Base-by-base conservation (phyloP, 305 asterid species). In the Stenogyne calaminthoides region DNA sequence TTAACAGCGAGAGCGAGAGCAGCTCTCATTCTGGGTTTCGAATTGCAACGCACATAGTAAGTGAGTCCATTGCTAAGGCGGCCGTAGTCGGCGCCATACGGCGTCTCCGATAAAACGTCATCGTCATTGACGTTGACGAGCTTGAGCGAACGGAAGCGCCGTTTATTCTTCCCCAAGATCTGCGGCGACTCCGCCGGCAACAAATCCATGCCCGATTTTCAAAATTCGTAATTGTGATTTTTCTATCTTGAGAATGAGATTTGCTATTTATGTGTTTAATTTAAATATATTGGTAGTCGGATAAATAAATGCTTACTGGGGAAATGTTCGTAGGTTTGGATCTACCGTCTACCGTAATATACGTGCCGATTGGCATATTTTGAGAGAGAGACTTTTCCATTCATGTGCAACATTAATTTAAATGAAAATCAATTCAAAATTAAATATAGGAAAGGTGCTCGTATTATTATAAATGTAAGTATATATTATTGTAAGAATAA, bases 21-120 rank as follows among this genome's bases (percentile, higher is more conserved):
- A 62, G 98, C 97, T 81, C 98, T 84, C 98, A 93, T 93, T 81
- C 82, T 86, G 40, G 98, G 98, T 84, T 91, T 93, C 63, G 95
- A 88, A 87, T 91, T 93, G 84, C 84, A 83, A 63, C 98, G 93
- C 10, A 93, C 98, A 69, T 93, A 91, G 83, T 93, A 93, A 56
- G 93, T 82, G 64, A 93, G 89, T 9, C 97, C 98, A 69, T 93
- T 93, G 20, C 84, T 86, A 34, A 91, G 98, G 71, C 81, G 87
- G 72, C 98, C 98, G 74, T 87, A 87, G 34, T 89, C 89, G 55
- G 79, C 95, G 69, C 90, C 98, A 69, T 74, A 87, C 58, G 98
- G 97, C 44, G 74, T 79, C 63, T 84, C 92, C 72, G 91, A 54
- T 59, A 91, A 75, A 56, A 80, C 78, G 62, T 84, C 98, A 78